Conservation (phyloP, 2,329 filamentous ascomycete genomes). For the Diaporthe citrichinensis region DNA sequence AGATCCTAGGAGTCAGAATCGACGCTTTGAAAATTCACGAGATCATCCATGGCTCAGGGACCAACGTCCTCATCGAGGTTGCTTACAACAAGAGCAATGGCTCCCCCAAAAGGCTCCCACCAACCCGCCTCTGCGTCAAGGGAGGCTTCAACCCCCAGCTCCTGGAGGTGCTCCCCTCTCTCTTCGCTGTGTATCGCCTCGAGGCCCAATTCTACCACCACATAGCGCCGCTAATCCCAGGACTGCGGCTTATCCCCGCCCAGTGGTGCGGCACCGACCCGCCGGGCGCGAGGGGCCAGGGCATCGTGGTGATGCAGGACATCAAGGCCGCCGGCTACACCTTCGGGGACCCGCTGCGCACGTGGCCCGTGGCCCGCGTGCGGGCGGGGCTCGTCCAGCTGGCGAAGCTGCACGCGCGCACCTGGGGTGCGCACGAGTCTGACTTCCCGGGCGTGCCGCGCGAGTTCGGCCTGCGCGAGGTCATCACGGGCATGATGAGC, state of each 20-base stretch:
- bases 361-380: constrained; percentile 35
- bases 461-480: constrained; percentile 51
- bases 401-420: constrained; percentile 56
- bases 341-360: constrained; percentile 20
- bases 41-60: constrained; percentile 44
- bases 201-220: constrained; percentile 40
- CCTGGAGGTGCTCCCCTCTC: constrained; percentile 25
- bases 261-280: constrained; percentile 33
- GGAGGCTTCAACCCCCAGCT: constrained; percentile 53
- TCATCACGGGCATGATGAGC: constrained; percentile 46
- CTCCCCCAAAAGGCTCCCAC: constrained; percentile 35
- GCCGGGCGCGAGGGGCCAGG: constrained; percentile 35
- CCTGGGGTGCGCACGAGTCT: constrained; percentile 52
- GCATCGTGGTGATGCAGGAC: constrained; percentile 34
- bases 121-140: constrained; percentile 53
- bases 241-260: constrained; percentile 39
- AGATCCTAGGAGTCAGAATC: constrained; percentile 43
- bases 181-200: constrained; percentile 36
- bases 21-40: constrained; percentile 37
- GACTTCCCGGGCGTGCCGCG: constrained; percentile 46
- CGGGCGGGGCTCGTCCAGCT: constrained; percentile 54
- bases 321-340: constrained; percentile 45
- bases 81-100: constrained; percentile 44
- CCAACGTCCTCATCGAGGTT: constrained; percentile 45
- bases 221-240: constrained; percentile 44